Percentiles rank a stretch among this genome's conserved stretches.
These are phyloP conservation scores for Chaetomiaceae sp. DNA, from an alignment of 2,329 filamentous ascomycete genomes.

Conservation along the genomic window DNA sequence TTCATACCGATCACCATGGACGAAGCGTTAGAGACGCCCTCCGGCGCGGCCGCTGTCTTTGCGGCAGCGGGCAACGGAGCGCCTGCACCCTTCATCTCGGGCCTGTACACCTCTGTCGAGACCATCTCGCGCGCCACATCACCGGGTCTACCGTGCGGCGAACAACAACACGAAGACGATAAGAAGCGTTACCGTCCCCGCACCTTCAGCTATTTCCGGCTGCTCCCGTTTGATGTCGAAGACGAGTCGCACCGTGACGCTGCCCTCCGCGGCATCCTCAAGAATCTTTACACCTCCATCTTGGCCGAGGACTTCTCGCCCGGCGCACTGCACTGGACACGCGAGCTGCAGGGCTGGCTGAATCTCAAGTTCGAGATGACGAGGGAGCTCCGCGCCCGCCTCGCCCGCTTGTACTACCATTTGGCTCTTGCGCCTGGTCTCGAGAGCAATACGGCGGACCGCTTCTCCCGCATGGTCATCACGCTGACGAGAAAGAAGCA, in stretches of 20 bases:
- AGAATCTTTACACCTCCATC: conserved; percentile 86
- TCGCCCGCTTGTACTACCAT: conserved; percentile 91
- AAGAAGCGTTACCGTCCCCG: conserved; percentile 70
- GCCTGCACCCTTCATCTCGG: conserved; percentile 34
- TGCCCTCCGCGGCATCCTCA: conserved; percentile 80
- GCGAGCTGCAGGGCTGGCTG: conserved; percentile 92
- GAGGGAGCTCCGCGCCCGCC: conserved; percentile 70
- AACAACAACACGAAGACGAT: conserved; percentile 43
- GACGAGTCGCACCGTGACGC: conserved; percentile 69
- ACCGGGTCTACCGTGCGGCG: conserved; percentile 58
- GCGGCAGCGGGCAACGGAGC: conserved; percentile 32
- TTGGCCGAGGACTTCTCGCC: conserved; percentile 91
- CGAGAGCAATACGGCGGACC: conserved; percentile 72
- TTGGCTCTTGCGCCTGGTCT: conserved; percentile 85
- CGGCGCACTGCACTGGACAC: conserved; percentile 92
- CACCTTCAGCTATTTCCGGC: conserved; percentile 87
- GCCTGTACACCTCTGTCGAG: conserved; percentile 45
- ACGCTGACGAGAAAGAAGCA: conserved; percentile 93
- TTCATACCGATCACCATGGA: conserved; percentile 20
- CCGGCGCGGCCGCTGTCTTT: conserved; percentile 22
- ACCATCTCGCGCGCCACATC: conserved; percentile 82
- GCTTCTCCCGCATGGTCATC: conserved; percentile 96
- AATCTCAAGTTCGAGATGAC: conserved; percentile 96
- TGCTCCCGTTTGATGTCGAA: conserved; percentile 85
- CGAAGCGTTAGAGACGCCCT: conserved; percentile 21